These are phyloP conservation scores for Cicer pinnatifidum DNA, from an alignment of 306 rosid species.

Conservation along the genomic window DNA sequence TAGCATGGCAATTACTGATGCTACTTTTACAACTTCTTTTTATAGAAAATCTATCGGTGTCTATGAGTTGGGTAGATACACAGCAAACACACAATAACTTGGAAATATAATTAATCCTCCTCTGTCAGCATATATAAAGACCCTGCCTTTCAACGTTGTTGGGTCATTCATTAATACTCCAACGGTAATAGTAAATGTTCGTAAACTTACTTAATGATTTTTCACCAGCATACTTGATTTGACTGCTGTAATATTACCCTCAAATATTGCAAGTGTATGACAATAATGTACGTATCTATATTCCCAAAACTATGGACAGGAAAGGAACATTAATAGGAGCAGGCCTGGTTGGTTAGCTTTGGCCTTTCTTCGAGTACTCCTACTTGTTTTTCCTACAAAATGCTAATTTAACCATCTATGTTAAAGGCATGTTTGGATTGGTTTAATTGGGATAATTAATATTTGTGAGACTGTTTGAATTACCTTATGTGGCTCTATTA, in stretches of 20 bases:
- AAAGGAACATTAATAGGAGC: conserved; percentile 10
- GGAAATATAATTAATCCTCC: conserved; percentile 41
- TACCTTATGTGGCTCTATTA: too few species aligned
- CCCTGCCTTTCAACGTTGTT: conserved; percentile 39
- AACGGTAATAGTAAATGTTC: conserved; percentile 41
- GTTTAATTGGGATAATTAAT: too few species aligned
- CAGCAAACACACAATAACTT: conserved; percentile 1
- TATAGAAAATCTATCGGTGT: conserved; percentile 21
- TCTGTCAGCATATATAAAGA: conserved; percentile 39
- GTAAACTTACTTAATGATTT: conserved; percentile 10
- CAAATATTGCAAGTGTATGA: neutral
- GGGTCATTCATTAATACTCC: conserved; percentile 42
- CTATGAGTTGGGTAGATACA: conserved; percentile 21
- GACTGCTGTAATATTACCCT: conserved; percentile 7
- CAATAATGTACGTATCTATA: neutral
- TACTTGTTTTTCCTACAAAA: too few species aligned
- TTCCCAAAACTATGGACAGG: conserved; percentile 2
- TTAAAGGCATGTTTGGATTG: too few species aligned
- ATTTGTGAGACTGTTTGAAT: too few species aligned
- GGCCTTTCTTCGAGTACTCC: too few species aligned
- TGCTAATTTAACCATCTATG: too few species aligned
- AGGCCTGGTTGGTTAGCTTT: neutral
- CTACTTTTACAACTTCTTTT: conserved; percentile 4
- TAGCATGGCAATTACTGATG: neutral
- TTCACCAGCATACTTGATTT: neutral